Conservation (phyloP, 2,329 filamentous ascomycete genomes). For the Diaporthe citri region DNA sequence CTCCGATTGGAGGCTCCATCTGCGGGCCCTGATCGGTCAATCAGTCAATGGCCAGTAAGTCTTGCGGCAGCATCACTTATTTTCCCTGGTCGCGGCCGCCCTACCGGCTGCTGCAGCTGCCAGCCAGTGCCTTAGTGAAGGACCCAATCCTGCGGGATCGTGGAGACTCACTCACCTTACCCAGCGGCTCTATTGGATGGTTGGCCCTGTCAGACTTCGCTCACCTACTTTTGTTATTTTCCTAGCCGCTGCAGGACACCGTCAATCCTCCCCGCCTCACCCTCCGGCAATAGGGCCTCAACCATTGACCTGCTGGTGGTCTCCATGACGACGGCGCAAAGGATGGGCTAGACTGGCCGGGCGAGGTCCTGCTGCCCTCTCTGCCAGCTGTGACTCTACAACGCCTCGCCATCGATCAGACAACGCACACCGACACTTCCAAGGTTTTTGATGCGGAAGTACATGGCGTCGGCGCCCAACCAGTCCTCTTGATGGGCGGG, state of each 20-base stretch:
- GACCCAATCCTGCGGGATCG: conserved; percentile 28
- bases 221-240: conserved; percentile 31
- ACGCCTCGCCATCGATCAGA: not conserved
- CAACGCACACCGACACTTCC: conserved; percentile 33
- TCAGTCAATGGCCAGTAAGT: conserved; percentile 14
- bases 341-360: not conserved
- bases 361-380: not conserved
- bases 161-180: conserved; percentile 37
- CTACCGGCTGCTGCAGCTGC: conserved; percentile 25
- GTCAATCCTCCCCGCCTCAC: conserved; percentile 5
- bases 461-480: conserved; percentile 4
- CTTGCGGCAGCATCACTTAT: conserved; percentile 30
- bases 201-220: conserved; percentile 9
- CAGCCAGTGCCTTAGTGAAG: conserved; percentile 14
- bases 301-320: conserved; percentile 6
- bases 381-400: conserved; percentile 14
- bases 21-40: not conserved
- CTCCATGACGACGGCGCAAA: conserved; percentile 20
- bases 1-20: conserved; percentile 31
- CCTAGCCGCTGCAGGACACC: conserved; percentile 29
- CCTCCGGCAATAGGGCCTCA: not conserved
- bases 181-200: conserved; percentile 31
- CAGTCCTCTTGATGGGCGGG: not conserved
- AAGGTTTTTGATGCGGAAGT: not conserved
- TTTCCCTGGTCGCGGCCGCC: not conserved